Conservation (phyloP, 345 rosid genomes). For the Lumnitzera racemosa region DNA sequence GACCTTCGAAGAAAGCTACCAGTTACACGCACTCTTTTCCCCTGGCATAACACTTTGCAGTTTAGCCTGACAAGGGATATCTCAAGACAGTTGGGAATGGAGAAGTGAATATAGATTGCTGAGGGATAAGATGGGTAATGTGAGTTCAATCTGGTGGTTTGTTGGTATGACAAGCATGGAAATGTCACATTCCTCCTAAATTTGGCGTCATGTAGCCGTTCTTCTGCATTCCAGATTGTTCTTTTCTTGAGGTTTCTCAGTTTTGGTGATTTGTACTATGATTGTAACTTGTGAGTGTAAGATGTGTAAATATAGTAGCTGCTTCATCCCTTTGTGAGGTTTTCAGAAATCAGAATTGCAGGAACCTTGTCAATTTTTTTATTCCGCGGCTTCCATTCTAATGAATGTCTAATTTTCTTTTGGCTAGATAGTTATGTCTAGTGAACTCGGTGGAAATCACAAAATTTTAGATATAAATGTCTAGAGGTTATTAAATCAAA, state of each 20-base stretch:
- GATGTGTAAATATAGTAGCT: slow-evolving; percentile 11
- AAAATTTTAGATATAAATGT: too few species aligned
- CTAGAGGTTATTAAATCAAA: too few species aligned
- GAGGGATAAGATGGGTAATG: background rate
- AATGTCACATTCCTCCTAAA: background rate
- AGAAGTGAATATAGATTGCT: slow-evolving; percentile 31
- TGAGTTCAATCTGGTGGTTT: slow-evolving; percentile 2
- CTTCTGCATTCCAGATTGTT: background rate
- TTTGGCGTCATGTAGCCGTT: background rate
- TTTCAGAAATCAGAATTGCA: too few species aligned
- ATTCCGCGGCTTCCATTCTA: too few species aligned
- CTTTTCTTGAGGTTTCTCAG: slow-evolving; percentile 4
- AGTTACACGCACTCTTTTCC: slow-evolving; percentile 85
- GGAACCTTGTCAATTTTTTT: too few species aligned
- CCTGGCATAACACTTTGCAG: slow-evolving; percentile 88
- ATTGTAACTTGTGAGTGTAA: slow-evolving; percentile 1
- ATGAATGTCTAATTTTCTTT: too few species aligned
- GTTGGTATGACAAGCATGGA: background rate
- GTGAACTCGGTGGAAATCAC: too few species aligned
- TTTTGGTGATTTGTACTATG: slow-evolving; percentile 6
- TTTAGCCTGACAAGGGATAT: slow-evolving; percentile 93
- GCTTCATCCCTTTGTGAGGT: too few species aligned
- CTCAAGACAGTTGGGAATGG: slow-evolving; percentile 82
- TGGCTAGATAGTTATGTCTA: too few species aligned
- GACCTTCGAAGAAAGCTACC: slow-evolving; percentile 98